These are phyloP conservation scores for Dothistroma pini DNA, from an alignment of 2,329 filamentous ascomycete species.

Conservation along the genomic window DNA sequence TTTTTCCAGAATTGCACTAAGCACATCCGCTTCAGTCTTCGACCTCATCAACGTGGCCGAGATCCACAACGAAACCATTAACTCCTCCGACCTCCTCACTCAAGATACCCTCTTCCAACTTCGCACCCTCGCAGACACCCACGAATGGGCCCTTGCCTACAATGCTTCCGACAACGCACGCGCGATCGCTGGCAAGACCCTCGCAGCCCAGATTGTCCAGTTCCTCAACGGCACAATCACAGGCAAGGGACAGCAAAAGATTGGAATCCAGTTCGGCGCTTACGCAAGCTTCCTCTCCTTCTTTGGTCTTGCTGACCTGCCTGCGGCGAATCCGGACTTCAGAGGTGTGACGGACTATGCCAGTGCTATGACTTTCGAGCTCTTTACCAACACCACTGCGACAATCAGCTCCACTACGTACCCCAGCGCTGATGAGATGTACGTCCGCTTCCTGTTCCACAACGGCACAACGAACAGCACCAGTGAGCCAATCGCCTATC, in stretches of 20 bases:
- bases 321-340: constrained; percentile 58
- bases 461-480: constrained; percentile 54
- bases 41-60: constrained; percentile 60
- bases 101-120: constrained; percentile 59
- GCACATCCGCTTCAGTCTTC: constrained; percentile 43
- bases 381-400: constrained; percentile 50
- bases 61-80: constrained; percentile 62
- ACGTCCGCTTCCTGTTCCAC: constrained; percentile 60
- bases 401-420: constrained; percentile 41
- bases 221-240: constrained; percentile 46
- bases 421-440: constrained; percentile 45
- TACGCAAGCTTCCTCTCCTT: constrained; percentile 60
- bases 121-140: constrained; percentile 68
- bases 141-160: constrained; percentile 81
- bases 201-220: constrained; percentile 45
- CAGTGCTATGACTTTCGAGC: constrained; percentile 75
- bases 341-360: constrained; percentile 79
- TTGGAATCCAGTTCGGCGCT: constrained; percentile 57
- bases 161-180: constrained; percentile 55
- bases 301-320: constrained; percentile 56
- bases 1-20: constrained; percentile 1
- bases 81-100: constrained; percentile 57
- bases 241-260: constrained; percentile 37
- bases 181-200: constrained; percentile 47
- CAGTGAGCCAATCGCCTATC: constrained; percentile 51